Evolutionary conservation across 2,329 filamentous ascomycete species (phyloP), one percentile per base, ranked within the genome.

Genomic region (Sarocladiaceae sp.): DNA sequence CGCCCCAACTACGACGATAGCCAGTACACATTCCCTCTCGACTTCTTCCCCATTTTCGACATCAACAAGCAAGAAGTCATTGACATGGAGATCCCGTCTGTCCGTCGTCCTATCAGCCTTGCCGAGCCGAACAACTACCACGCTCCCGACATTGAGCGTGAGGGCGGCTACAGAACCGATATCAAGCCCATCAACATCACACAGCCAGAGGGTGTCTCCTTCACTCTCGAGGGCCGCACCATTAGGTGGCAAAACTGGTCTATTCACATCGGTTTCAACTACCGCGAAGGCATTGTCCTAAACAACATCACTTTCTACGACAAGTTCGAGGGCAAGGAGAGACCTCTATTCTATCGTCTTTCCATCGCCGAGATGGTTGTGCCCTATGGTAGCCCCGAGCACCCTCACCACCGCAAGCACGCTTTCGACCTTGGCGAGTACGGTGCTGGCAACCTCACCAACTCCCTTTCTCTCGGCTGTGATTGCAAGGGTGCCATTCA

Each of bases 1-100:
- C 82, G 88, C 37, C 86, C 84, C 31, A 80, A 88, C 55, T 63
- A 82, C 12, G 83, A 88, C 58, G 88, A 92, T 31, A 82, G 82
- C 57, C 75, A 77, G 61, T 82, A 82, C 57, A 78, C 79, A 3
- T 81, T 81, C 52, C 79, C 80, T 0, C 67, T 82, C 7, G 73
- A 80, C 51, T 67, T 82, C 18, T 74, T 71, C 44, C 74, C 68
- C 42, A 61, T 69, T 23, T 58, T 61, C 26, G 66, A 69, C 53
- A 68, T 75, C 8, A 76, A 81, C 58, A 70, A 77, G 42, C 76
- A 75, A 6, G 71, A 77, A 55, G 62, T 74, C 2, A 64, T 81
- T 2, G 58, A 74, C 28, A 74, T 81, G 3, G 73, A 69, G 25
- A 59, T 69, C 5, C 64, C 64, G 51, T 60, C 57, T 33, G 66